phyloP scores from a whole-genome alignment of 768 basidiomycete genomes.

The Leccinellum rugosiceps region DNA sequence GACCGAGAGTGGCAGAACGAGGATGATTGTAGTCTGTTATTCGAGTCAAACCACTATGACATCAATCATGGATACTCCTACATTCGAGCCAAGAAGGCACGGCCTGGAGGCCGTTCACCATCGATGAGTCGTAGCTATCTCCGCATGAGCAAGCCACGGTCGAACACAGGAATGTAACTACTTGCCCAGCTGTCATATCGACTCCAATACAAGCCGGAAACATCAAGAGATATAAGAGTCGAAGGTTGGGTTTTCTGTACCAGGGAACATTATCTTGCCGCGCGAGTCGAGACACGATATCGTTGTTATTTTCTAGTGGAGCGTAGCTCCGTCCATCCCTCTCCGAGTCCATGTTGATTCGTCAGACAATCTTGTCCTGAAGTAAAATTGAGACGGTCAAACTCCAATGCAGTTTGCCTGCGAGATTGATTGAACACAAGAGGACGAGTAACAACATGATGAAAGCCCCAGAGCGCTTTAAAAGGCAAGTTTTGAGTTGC shows the following conservation, averaged over 20 bases:
- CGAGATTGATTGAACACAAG: no score
- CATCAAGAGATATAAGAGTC: slow-evolving; percentile 52
- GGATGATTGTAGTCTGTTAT: not conserved
- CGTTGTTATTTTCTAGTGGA: not conserved
- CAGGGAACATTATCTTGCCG: slow-evolving; percentile 51
- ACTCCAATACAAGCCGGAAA: slow-evolving; percentile 37
- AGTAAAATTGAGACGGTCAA: no score
- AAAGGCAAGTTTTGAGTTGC: no score
- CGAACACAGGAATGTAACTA: not conserved
- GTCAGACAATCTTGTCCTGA: no score
- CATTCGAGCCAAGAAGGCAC: not conserved
- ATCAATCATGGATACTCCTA: not conserved
- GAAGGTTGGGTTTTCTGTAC: slow-evolving; percentile 60
- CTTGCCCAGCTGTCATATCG: slow-evolving; percentile 5
- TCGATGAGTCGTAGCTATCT: not conserved
- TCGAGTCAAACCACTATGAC: not conserved
- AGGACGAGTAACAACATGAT: no score
- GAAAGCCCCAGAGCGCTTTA: no score
- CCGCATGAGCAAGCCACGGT: not conserved
- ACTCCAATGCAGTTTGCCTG: no score
- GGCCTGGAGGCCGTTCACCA: not conserved
- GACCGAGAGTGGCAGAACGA: not conserved
- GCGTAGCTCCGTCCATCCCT: not conserved
- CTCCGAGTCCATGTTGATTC: not conserved
- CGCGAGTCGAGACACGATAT: slow-evolving; percentile 17